Evolutionary conservation across 139 green algal species (phyloP), one percentile per base, ranked within the genome.

Genomic region (Coccomyxa sp.): DNA sequence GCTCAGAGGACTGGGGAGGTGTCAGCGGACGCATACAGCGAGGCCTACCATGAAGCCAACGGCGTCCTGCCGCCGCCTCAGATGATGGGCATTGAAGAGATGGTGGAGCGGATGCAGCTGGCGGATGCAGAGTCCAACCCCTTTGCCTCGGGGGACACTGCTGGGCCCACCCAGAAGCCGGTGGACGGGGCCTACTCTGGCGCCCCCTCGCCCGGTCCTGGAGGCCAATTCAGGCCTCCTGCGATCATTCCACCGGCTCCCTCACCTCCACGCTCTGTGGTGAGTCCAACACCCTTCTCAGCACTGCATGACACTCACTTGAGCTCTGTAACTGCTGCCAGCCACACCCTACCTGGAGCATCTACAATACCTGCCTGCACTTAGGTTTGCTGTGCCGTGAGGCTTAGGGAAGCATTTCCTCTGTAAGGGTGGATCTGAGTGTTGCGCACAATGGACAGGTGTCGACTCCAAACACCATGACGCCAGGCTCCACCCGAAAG

Each of bases 1-100:
- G 90, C 88, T 16, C 91, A 95, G 77, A 72, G 78, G 58, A 88
- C 85, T 35, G 70, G 80, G 6, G 83, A 85, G 33, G 75, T 84
- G 10, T 82, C 81, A n/a, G 38, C 55, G 34, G 77, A 82, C 14
- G 41, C 71, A 33, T 85, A 85, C 58, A 64, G 18, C 22, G 27
- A 31, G 50, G 29, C 78, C n/a, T 24, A 74, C 74, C 39, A 79
- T 64, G 55, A 33, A 27, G n/a, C 27, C 29, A 35, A 58, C 27
- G 82, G 72, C 22, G 22, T 37, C 36, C 44, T 82, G 33, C 18
- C 29, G 44, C 74, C 72, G 33, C 81, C 77, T 34, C 38, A 71
- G 41, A 75, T 80, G 55, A 34, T 34, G 31, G 84, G 84, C 41
- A 22, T 86, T 68, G 73, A 84, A 6, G 58, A 79, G 22, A 44